Evolutionary conservation across 371 early-diverging fungal species (phyloP), one percentile per base, ranked within the genome.

Genomic region (Haplosporangium sp.): DNA sequence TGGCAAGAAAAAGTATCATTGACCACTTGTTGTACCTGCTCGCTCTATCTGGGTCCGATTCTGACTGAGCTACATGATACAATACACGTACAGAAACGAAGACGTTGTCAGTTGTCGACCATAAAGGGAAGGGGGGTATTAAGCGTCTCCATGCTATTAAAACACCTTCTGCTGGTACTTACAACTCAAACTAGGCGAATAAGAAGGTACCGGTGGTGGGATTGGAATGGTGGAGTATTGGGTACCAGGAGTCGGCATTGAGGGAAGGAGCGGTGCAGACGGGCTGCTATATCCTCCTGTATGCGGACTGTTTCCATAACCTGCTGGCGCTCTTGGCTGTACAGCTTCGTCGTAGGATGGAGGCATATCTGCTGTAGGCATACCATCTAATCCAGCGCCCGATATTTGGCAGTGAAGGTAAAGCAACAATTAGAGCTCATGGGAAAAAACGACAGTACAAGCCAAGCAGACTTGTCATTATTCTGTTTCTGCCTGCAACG

Each of bases 281-380:
- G 64, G 55, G 29, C n/a, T 45, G n/a, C n/a, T 58, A 12, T 45
- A 7, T 56, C 47, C 42, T n/a, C 43, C 55, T 6, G 20, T 54
- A 18, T 20, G 18, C 7, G 45, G 29, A 29, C 41, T 48, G 18
- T 21, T 13, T 12, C 51, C 14, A 10, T 58, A 48, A 9, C 53
- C 23, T 7, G n/a, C 1, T 50, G 71, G 71, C 16, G 48, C 47
- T 37, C 64, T 52, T 23, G 55, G 29, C 18, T 23, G 50, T 3
- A 36, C 50, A n/a, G 59, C 64, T 18, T 70, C 71, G 10, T 70
- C 71, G 45, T 70, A 70, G 20, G 71, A 29, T 11, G 71, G 71
- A 13, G 64, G 62, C 5, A 29, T 43, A 38, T 60, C 62, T 12
- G 16, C 12, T n/a, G 57, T 9, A n/a, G 61, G 50, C 7, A 9